Percentiles rank a stretch among this genome's conserved stretches.
Evolutionary conservation across 371 early-diverging fungal species (phyloP).

Genomic region (Mortierella sp.): DNA sequence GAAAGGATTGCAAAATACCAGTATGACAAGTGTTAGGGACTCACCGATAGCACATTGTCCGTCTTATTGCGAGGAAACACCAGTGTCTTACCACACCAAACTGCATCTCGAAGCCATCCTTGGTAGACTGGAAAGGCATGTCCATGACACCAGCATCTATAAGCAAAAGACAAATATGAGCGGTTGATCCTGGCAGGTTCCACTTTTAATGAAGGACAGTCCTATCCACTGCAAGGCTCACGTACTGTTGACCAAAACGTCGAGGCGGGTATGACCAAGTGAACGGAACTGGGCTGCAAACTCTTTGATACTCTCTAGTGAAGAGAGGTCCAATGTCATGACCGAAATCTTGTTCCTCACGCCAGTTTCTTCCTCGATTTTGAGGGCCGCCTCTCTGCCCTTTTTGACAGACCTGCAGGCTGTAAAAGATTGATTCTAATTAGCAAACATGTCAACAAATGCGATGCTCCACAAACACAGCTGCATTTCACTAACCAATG

Average conservation of each 20-base stretch:
- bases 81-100: conserved; percentile 48
- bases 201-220: too few relatives aligned
- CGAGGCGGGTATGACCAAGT: conserved; percentile 38
- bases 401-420: conserved; percentile 33
- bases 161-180: not conserved
- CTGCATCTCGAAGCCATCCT: conserved; percentile 50
- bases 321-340: conserved; percentile 60
- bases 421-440: not conserved
- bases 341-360: conserved; percentile 43
- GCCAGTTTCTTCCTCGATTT: conserved; percentile 55
- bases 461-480: not conserved
- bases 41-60: too few relatives aligned
- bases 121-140: conserved; percentile 39
- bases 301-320: conserved; percentile 54
- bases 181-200: too few relatives aligned
- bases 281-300: conserved; percentile 57
- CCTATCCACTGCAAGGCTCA: conserved; percentile 3
- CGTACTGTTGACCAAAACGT: conserved; percentile 64
- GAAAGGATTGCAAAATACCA: not conserved
- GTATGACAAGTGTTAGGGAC: too few relatives aligned
- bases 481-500: conserved; percentile 22
- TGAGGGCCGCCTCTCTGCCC: conserved; percentile 51
- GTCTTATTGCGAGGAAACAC: not conserved
- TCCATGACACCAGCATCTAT: conserved; percentile 57
- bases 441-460: not conserved